Percentiles rank a stretch among this genome's conserved stretches.
Evolutionary conservation across 805 yeast species (phyloP).

Genomic region (Candida dajiaensis): DNA sequence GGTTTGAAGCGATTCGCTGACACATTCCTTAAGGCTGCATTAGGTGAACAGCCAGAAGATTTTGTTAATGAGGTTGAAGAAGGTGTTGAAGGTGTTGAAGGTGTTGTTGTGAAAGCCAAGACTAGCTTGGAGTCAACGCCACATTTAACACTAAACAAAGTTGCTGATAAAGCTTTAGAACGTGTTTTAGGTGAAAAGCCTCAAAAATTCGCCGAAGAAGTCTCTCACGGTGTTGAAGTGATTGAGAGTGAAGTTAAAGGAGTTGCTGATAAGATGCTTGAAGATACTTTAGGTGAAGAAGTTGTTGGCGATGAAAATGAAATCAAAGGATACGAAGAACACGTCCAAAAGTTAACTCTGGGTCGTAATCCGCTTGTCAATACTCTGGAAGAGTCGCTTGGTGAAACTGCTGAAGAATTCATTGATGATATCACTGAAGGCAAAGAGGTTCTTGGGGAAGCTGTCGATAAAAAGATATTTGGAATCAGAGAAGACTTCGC

Average conservation of each 20-base stretch:
- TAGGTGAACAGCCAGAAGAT: conserved; percentile 3
- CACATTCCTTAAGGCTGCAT: background rate
- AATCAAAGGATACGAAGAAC: background rate
- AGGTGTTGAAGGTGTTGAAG: background rate
- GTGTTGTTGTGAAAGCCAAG: background rate
- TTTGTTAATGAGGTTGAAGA: conserved; percentile 1
- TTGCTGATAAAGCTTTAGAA: background rate
- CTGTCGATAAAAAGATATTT: background rate
- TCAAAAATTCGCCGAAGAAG: conserved; percentile 1
- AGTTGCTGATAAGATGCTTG: conserved; percentile 7
- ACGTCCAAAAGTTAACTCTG: too few relatives aligned
- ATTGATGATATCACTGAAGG: conserved; percentile 1
- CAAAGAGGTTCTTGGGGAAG: background rate
- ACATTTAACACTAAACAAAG: background rate
- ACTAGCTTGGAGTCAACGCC: background rate
- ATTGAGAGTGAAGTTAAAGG: background rate
- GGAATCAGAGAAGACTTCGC: background rate
- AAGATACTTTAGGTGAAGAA: conserved; percentile 11
- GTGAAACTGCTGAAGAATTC: conserved; percentile 7
- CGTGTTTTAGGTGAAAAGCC: conserved; percentile 3
- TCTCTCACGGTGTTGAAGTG: background rate
- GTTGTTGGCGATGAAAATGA: background rate
- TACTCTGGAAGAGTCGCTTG: conserved; percentile 13
- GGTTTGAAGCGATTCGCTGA: background rate
- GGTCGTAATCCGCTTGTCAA: conserved; percentile 7